Evolutionary conservation across 345 rosid species (phyloP).

Genomic region (Abelmoschus esculentus): DNA sequence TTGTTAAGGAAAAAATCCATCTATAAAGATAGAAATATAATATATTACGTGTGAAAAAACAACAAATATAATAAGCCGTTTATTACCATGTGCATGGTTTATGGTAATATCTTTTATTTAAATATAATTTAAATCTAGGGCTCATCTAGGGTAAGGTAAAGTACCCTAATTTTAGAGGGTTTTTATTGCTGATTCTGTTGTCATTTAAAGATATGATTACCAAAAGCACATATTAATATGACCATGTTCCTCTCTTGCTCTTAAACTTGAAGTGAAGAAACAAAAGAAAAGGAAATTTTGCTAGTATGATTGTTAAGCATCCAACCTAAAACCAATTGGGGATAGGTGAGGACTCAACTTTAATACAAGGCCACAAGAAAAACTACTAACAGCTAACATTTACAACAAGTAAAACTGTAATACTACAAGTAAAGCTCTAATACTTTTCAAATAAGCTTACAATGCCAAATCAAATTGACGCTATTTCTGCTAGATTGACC

Average conservation of each 20-base stretch:
- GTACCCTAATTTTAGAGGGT: background rate
- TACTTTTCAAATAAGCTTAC: no score
- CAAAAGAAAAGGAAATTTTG: background rate
- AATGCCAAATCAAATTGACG: background rate
- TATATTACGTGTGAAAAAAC: background rate
- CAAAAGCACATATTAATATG: background rate
- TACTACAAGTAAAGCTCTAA: no score
- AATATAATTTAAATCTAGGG: background rate
- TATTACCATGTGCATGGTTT: background rate
- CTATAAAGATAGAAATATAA: background rate
- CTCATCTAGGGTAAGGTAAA: background rate
- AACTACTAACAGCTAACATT: no score
- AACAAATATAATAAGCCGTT: background rate
- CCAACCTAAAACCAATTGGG: background rate
- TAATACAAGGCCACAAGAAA: background rate
- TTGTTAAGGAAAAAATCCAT: background rate
- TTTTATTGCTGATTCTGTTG: background rate
- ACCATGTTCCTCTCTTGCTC: background rate
- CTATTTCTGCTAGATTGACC: background rate
- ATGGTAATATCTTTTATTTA: background rate
- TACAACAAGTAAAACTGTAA: no score
- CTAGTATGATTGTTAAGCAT: background rate
- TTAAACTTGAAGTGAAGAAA: no score
- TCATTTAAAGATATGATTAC: background rate
- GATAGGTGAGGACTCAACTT: background rate